Base-by-base conservation (phyloP, 306 rosid species). In the Oemleria cerasiformis region DNA sequence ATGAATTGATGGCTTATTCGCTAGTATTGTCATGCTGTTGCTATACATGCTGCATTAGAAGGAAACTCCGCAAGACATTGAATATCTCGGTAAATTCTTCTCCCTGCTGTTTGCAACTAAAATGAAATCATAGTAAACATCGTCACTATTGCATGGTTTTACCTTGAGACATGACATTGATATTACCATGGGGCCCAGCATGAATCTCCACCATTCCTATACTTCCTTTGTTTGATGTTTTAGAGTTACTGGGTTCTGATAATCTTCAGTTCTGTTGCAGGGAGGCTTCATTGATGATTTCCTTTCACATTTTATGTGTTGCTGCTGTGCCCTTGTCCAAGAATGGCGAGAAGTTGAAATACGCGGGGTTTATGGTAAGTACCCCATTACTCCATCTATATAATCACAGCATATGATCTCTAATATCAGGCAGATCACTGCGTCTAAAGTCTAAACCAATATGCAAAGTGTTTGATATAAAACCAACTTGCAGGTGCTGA, bases 261-360 rank as follows among this genome's bases (percentile, higher is more conserved):
- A 36, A 7, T 43, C 60, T 58, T 70, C 73, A 47, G 15, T 78
- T 63, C 48, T 57, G 67, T 77, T 72, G 34, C 81, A 91, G 97
- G 99, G 99, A 39, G 97, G 97, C 60, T 88, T 75, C 64, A 34
- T 91, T 71, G 99, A 95, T 70, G 99, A 95, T 77, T 95, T 95
- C 78, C 97, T 89, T 65, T 91, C 99, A 9, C 99, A 95, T 84
- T 79, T 95, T 69, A 85, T 95, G 96, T 95, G 99, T 65, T 95
- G 96, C 91, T 95, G 96, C 78, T 91, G 99, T 58, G 99, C 99
- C 64, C 96, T 95, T 71, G 97, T 95, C 80, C 99, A 95, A 95
- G 99, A 95, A 84, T 95, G 92, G 96, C 88, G 99, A 77, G 99
- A 95, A 86, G 92, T 95, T 9, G 90, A 95, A 86, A 86, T 95